phyloP scores from a whole-genome alignment of 2,329 filamentous ascomycete species.

The Sclerotinia minor region DNA sequence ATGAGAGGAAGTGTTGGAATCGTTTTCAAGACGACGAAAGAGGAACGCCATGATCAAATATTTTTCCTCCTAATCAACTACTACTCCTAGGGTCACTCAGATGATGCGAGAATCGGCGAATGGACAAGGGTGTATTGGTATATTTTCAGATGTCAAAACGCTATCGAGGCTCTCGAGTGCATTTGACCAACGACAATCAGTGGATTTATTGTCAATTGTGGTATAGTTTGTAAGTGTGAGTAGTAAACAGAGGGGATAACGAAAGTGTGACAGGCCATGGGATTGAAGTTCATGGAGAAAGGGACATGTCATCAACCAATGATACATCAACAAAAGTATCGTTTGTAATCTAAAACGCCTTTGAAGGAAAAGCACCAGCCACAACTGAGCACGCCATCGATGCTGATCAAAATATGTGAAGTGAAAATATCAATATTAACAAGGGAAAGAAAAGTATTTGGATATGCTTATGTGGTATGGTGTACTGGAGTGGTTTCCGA shows the following conservation, averaged over 20 bases:
- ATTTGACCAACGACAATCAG: conserved; percentile 8
- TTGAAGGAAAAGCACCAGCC: conserved; percentile 25
- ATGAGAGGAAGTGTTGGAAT: conserved; percentile 37
- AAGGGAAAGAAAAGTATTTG: conserved; percentile 1
- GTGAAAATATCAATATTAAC: conserved; percentile 20
- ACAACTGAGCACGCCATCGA: conserved; percentile 24
- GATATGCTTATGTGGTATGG: not conserved
- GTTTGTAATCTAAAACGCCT: conserved; percentile 24
- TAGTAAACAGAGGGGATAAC: conserved; percentile 25
- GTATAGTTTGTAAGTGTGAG: conserved; percentile 22
- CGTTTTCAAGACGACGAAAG: conserved; percentile 28
- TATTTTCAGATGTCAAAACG: conserved; percentile 20
- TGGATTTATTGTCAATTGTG: conserved; percentile 19
- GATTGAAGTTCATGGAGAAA: conserved; percentile 21
- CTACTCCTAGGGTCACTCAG: conserved; percentile 5
- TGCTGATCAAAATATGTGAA: conserved; percentile 11
- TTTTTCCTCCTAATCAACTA: conserved; percentile 23
- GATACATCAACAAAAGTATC: conserved; percentile 3
- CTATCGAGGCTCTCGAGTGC: conserved; percentile 22
- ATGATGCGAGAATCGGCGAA: conserved; percentile 26
- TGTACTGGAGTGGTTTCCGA: conserved; percentile 11
- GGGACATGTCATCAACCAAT: conserved; percentile 9
- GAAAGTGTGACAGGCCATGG: not conserved
- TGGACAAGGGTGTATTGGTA: conserved; percentile 24
- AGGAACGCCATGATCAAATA: conserved; percentile 39